A percentile compares a stretch with the other conserved stretches of the same genome.
Conservation (phyloP, 2,329 filamentous ascomycete genomes). For the Penicillium freii region DNA sequence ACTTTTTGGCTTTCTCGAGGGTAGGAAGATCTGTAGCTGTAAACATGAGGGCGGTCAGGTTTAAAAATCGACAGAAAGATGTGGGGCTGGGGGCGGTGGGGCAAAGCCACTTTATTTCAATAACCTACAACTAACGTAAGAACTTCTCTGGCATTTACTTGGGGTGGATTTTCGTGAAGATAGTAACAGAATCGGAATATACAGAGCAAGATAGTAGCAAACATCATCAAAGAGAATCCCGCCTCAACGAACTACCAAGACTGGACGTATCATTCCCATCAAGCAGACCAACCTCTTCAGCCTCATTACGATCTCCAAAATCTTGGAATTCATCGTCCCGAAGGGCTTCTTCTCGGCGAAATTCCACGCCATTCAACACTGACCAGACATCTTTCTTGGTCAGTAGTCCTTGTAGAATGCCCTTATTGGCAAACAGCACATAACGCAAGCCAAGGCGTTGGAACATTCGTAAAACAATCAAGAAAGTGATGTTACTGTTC, state of each 20-base stretch:
- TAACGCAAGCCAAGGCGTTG: conserved; percentile 90
- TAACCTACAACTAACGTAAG: background rate
- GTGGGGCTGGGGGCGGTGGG: background rate
- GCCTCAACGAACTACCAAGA: conserved; percentile 33
- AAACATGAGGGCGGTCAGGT: conserved; percentile 4
- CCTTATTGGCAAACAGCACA: conserved; percentile 80
- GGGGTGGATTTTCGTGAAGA: background rate
- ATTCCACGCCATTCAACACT: conserved; percentile 75
- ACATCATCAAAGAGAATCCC: conserved; percentile 30
- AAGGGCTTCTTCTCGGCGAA: conserved; percentile 39
- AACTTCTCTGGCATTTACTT: background rate
- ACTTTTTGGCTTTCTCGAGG: background rate
- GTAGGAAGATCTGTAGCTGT: background rate
- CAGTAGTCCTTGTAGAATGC: conserved; percentile 76
- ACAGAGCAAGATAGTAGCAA: background rate
- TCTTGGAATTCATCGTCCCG: conserved; percentile 29
- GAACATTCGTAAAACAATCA: conserved; percentile 89
- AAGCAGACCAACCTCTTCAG: conserved; percentile 42
- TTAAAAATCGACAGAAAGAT: background rate
- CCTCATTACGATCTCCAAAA: conserved; percentile 27
- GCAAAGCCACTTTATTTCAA: background rate
- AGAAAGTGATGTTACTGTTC: conserved; percentile 70
- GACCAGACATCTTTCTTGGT: conserved; percentile 99
- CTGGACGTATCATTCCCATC: conserved; percentile 34
- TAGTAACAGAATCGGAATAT: background rate